Percentiles rank a stretch among this genome's conserved stretches.
These are phyloP conservation scores for Podila horticola DNA, from an alignment of 192 early-diverging fungal genomes.

Conservation along the genomic window DNA sequence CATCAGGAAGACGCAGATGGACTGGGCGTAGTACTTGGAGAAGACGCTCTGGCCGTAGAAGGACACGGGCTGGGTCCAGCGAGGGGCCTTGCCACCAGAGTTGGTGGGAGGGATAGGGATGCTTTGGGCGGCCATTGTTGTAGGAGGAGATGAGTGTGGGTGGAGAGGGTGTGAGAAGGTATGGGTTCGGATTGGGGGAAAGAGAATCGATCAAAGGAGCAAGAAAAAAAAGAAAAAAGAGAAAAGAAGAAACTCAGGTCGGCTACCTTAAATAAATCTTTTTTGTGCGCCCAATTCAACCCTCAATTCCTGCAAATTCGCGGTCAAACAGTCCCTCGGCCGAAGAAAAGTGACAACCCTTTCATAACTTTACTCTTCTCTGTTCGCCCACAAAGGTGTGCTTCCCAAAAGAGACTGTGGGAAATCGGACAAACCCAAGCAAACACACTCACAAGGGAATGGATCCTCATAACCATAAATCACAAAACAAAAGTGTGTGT, in stretches of 20 bases:
- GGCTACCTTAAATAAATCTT: background rate
- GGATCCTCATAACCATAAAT: background rate
- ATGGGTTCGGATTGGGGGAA: background rate
- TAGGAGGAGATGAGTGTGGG: background rate
- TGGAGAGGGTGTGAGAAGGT: background rate
- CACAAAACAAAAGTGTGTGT: background rate
- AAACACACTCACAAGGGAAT: background rate
- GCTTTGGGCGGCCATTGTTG: slow-evolving; percentile 41
- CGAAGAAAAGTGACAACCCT: too few relatives aligned
- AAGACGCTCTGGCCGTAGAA: slow-evolving; percentile 36
- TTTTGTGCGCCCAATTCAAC: background rate
- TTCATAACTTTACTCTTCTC: too few relatives aligned
- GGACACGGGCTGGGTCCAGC: slow-evolving; percentile 35
- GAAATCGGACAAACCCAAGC: too few relatives aligned
- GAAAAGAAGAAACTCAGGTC: background rate
- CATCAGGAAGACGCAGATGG: slow-evolving; percentile 32
- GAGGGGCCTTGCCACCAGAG: slow-evolving; percentile 6
- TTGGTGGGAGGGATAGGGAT: slow-evolving; percentile 35
- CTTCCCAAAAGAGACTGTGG: too few relatives aligned
- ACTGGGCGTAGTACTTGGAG: slow-evolving; percentile 43
- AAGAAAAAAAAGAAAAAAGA: slow-evolving; percentile 5
- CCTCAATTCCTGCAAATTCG: background rate
- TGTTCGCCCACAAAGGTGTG: too few relatives aligned
- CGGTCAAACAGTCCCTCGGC: too few relatives aligned
- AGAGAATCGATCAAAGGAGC: slow-evolving; percentile 3